phyloP scores from a whole-genome alignment of 2,329 filamentous ascomycete genomes.

The Teratosphaeria epicoccoides region DNA sequence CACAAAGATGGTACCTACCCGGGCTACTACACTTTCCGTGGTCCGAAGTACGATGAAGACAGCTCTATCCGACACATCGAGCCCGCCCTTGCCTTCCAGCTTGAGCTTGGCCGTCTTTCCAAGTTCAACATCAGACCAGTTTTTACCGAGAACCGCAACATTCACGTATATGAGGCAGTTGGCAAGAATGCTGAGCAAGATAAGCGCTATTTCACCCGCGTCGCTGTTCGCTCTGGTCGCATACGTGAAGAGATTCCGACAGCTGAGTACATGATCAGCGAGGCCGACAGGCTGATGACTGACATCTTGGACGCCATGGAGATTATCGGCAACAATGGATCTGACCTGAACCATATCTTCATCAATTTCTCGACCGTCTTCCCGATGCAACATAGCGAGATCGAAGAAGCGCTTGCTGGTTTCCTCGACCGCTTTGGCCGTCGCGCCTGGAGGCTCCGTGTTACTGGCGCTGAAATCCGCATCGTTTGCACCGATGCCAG shows the following conservation, averaged over 20 bases:
- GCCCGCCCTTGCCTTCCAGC: constrained; percentile 94
- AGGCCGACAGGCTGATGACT: constrained; percentile 91
- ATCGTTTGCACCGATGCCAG: constrained; percentile 92
- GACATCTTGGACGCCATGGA: constrained; percentile 96
- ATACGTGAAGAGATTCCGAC: constrained; percentile 95
- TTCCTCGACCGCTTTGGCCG: constrained; percentile 96
- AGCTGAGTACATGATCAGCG: constrained; percentile 95
- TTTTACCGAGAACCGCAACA: constrained; percentile 98
- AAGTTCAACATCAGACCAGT: constrained; percentile 98
- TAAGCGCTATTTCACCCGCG: constrained; percentile 97
- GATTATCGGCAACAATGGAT: constrained; percentile 98
- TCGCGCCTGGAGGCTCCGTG: constrained; percentile 89
- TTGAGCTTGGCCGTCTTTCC: constrained; percentile 82
- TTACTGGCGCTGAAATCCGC: constrained; percentile 93
- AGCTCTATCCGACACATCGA: constrained; percentile 94
- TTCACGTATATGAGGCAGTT: constrained; percentile 94
- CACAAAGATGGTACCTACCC: constrained; percentile 90
- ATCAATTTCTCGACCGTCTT: constrained; percentile 99
- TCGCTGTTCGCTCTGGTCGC: constrained; percentile 85
- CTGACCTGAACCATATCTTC: constrained; percentile 99
- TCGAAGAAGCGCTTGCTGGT: constrained; percentile 83
- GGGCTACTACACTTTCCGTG: constrained; percentile 96
- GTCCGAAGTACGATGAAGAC: constrained; percentile 79
- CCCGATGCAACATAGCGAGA: constrained; percentile 77
- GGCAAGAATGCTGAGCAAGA: constrained; percentile 92